Percentiles rank a stretch among this genome's conserved stretches.
Conservation (phyloP, 345 rosid genomes). For the Litchi chinensis region DNA sequence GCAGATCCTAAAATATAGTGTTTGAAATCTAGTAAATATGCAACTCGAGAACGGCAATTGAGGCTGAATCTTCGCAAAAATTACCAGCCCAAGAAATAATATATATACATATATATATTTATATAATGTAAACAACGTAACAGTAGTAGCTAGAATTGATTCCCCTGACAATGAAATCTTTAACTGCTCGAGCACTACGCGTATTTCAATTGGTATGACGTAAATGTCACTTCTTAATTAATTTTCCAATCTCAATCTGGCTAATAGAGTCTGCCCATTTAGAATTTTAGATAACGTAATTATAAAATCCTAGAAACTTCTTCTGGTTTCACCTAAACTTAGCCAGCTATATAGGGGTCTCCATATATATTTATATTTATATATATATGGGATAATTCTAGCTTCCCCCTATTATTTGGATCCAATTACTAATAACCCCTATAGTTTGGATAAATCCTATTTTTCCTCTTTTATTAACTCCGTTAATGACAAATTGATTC, state of each 20-base stretch:
- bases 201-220: slow-evolving; percentile 13
- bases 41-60: slow-evolving; percentile 47
- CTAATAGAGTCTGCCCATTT: background rate
- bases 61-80: slow-evolving; percentile 44
- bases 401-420: too few relatives aligned
- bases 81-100: slow-evolving; percentile 33
- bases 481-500: too few relatives aligned
- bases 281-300: background rate
- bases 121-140: background rate
- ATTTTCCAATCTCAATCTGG: background rate
- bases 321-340: background rate
- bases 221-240: slow-evolving; percentile 11
- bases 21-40: slow-evolving; percentile 7
- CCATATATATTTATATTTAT: too few relatives aligned
- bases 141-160: slow-evolving; percentile 1
- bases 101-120: too few relatives aligned
- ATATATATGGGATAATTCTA: too few relatives aligned
- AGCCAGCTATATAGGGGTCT: too few relatives aligned
- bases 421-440: too few relatives aligned
- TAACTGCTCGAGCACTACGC: background rate
- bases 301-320: slow-evolving; percentile 16
- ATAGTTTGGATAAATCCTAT: too few relatives aligned
- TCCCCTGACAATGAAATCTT: background rate
- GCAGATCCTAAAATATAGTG: slow-evolving; percentile 1
- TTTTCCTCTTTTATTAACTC: too few relatives aligned